A percentile compares a stretch with the other conserved stretches of the same genome.
phyloP scores from a whole-genome alignment of 139 green algal species.

The Picochlorum sp. region DNA sequence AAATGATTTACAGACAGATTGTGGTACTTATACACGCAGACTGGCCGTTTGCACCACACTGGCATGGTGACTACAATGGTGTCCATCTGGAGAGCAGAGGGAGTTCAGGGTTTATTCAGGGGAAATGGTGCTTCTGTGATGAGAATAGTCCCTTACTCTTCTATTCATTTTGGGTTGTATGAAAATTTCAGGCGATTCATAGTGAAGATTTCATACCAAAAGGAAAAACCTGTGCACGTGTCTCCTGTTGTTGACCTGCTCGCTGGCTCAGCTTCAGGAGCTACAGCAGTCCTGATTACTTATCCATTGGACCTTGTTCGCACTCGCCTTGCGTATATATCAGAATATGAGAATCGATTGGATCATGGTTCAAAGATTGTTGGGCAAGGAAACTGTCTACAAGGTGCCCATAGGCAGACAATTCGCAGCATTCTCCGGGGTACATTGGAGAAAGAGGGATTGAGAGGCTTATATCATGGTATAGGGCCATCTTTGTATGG shows the following conservation, averaged over 20 bases:
- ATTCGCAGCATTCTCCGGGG: conserved; percentile 35
- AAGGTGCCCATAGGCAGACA: background rate
- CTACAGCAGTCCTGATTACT: conserved; percentile 72
- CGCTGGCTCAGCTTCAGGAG: conserved; percentile 65
- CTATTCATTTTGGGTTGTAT: conserved; percentile 83
- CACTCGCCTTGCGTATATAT: conserved; percentile 65
- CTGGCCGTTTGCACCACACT: background rate
- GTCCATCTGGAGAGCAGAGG: conserved; percentile 46
- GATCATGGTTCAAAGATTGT: too few species aligned
- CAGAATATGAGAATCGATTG: conserved; percentile 11
- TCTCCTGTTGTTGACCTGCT: conserved; percentile 55
- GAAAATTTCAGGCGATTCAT: conserved; percentile 63
- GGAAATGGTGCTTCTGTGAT: conserved; percentile 78
- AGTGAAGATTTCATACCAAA: conserved; percentile 4
- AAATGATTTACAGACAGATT: conserved; percentile 1
- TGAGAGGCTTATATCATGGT: conserved; percentile 65
- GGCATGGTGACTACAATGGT: conserved; percentile 30
- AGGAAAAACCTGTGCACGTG: background rate
- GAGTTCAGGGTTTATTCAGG: conserved; percentile 62
- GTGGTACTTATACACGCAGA: conserved; percentile 2
- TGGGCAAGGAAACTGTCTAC: background rate
- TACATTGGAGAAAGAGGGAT: conserved; percentile 42
- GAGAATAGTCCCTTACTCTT: conserved; percentile 82
- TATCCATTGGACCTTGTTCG: conserved; percentile 85
- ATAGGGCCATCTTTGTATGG: conserved; percentile 70